phyloP scores from a whole-genome alignment of 2,329 filamentous ascomycete species.

The Dothideomycetes sp. region DNA sequence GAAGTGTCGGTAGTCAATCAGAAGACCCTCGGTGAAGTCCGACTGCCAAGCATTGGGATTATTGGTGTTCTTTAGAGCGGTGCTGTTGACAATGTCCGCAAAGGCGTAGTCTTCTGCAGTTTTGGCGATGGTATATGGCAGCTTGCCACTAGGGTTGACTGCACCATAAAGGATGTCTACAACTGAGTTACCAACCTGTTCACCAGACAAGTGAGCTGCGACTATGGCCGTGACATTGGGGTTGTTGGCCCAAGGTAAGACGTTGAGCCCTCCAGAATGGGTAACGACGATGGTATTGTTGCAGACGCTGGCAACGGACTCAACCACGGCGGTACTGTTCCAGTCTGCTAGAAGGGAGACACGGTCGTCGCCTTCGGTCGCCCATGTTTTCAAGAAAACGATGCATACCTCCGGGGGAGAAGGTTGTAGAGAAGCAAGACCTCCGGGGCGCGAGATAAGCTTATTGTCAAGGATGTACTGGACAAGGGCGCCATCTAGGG shows the following conservation, averaged over 20 bases:
- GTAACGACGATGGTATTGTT: conserved; percentile 45
- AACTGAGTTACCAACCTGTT: conserved; percentile 33
- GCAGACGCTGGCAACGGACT: conserved; percentile 38
- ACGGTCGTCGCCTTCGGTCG: conserved; percentile 38
- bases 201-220: conserved; percentile 33
- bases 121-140: conserved; percentile 32
- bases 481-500: conserved; percentile 32
- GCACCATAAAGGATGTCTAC: conserved; percentile 32
- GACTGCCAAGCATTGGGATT: conserved; percentile 36
- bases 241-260: conserved; percentile 33
- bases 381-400: conserved; percentile 52
- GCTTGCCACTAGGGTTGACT: conserved; percentile 26
- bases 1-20: conserved; percentile 48
- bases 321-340: conserved; percentile 34
- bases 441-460: conserved; percentile 23
- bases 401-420: conserved; percentile 38
- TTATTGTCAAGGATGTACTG: conserved; percentile 36
- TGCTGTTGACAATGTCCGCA: conserved; percentile 30
- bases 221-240: conserved; percentile 36
- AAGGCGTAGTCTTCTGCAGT: conserved; percentile 26
- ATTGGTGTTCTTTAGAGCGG: conserved; percentile 23
- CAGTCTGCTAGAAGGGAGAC: conserved; percentile 33
- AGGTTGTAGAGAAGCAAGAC: conserved; percentile 16
- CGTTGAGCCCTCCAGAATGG: conserved; percentile 35
- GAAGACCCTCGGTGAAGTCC: conserved; percentile 43